A percentile compares a stretch with the other conserved stretches of the same genome.
phyloP scores from a whole-genome alignment of 305 asterid genomes.

The Salvia sclarea region DNA sequence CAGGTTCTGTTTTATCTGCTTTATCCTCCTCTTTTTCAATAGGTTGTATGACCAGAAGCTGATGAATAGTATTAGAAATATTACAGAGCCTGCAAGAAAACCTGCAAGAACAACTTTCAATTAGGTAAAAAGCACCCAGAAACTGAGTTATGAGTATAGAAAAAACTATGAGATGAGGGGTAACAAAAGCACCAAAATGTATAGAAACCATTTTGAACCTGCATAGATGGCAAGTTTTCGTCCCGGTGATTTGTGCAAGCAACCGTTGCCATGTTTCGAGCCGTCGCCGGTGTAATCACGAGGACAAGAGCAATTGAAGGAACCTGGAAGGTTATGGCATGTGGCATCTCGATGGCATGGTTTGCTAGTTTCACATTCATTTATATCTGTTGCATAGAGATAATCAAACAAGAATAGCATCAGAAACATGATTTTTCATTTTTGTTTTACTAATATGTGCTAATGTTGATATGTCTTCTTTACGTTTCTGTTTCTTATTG shows the following conservation, averaged over 20 bases:
- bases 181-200: too few species aligned
- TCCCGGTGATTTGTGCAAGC: constrained; percentile 24
- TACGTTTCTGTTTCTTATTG: too few species aligned
- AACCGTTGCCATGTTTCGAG: constrained; percentile 30
- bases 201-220: constrained; percentile 34
- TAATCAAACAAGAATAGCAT: background rate
- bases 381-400: constrained; percentile 29
- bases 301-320: constrained; percentile 37
- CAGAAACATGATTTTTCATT: background rate
- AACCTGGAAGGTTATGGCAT: constrained; percentile 35
- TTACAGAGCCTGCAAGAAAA: constrained; percentile 27
- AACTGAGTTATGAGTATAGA: too few species aligned
- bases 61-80: constrained; percentile 10
- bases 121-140: too few species aligned
- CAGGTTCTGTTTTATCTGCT: constrained; percentile 16
- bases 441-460: background rate
- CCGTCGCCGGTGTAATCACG: constrained; percentile 33
- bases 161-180: background rate
- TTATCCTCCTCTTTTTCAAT: constrained; percentile 31
- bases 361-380: constrained; percentile 30
- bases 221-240: constrained; percentile 10
- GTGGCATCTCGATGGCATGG: constrained; percentile 34
- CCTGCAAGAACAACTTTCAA: constrained; percentile 10
- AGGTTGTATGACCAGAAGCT: constrained; percentile 32
- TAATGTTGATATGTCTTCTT: too few species aligned